Evolutionary conservation across 2,329 filamentous ascomycete genomes (phyloP).

Genomic region (Aureobasidium sp.): DNA sequence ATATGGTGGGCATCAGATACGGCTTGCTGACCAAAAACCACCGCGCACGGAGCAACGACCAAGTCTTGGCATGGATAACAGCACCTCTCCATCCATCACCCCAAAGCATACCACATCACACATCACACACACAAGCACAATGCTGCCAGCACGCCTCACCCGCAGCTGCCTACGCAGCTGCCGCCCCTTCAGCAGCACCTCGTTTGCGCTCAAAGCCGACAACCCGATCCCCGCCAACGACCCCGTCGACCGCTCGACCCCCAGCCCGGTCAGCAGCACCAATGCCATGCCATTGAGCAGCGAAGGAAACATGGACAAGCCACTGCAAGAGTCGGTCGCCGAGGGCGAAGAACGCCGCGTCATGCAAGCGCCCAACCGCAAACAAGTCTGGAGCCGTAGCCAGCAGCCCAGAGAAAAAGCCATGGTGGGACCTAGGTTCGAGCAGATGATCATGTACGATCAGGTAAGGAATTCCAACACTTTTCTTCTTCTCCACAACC

Average conservation of each 20-base stretch:
- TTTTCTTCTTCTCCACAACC: no score
- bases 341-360: conserved; percentile 51
- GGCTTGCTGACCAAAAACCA: conserved; percentile 9
- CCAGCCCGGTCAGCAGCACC: conserved; percentile 48
- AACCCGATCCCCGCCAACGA: conserved; percentile 57
- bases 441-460: conserved; percentile 87
- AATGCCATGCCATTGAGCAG: conserved; percentile 52
- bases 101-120: not conserved
- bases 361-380: conserved; percentile 80
- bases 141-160: conserved; percentile 8
- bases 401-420: conserved; percentile 74
- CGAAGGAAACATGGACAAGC: conserved; percentile 43
- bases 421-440: conserved; percentile 91
- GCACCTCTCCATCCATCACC: not conserved
- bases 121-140: not conserved
- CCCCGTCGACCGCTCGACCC: conserved; percentile 42
- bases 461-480: conserved; percentile 65
- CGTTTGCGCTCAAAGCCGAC: conserved; percentile 23
- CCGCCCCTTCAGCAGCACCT: conserved; percentile 22
- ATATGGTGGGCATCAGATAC: not conserved
- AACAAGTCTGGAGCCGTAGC: conserved; percentile 72
- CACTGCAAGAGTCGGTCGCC: conserved; percentile 50
- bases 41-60: not conserved
- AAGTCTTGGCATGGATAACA: conserved; percentile 9
- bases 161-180: conserved; percentile 1